These are phyloP conservation scores for Fusarium verticillioides DNA, from an alignment of 2,329 filamentous ascomycete genomes.

Conservation along the genomic window DNA sequence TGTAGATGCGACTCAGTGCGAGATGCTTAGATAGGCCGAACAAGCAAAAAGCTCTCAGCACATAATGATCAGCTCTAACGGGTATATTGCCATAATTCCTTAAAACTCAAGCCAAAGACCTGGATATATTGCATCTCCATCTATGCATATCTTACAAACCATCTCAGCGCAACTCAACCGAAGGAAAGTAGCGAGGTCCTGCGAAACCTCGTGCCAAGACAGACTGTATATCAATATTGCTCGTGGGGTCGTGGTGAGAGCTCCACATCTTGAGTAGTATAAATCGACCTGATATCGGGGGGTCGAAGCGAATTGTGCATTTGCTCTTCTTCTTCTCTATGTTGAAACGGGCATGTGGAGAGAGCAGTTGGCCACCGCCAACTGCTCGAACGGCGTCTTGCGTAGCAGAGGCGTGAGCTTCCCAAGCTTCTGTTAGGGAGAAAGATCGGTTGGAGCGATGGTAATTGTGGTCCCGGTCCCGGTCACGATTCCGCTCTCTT, in stretches of 20 bases:
- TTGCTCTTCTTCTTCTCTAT: slow-evolving; percentile 85
- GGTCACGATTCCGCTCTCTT: slow-evolving; percentile 12
- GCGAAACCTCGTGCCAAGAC: slow-evolving; percentile 86
- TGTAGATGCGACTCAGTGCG: neutral
- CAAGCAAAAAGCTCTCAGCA: neutral
- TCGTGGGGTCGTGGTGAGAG: slow-evolving; percentile 69
- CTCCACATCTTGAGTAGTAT: slow-evolving; percentile 93
- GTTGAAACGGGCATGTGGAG: slow-evolving; percentile 82
- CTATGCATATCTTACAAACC: neutral
- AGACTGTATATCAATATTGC: slow-evolving; percentile 90
- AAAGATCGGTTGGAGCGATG: slow-evolving; percentile 37
- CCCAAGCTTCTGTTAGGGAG: slow-evolving; percentile 51
- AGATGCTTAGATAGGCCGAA: neutral
- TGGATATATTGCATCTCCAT: neutral
- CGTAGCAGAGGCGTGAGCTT: slow-evolving; percentile 63
- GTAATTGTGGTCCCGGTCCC: slow-evolving; percentile 23
- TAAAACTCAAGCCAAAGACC: neutral
- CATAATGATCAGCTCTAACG: neutral
- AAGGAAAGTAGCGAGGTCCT: slow-evolving; percentile 85
- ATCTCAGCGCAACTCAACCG: slow-evolving; percentile 67
- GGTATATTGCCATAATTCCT: slow-evolving; percentile 18
- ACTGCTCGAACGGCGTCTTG: slow-evolving; percentile 68
- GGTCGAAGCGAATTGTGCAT: slow-evolving; percentile 87
- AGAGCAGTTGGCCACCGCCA: slow-evolving; percentile 70
- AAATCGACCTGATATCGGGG: slow-evolving; percentile 82